Conservation (phyloP, 495 filamentous ascomycete genomes). For the Aspergillus biplanus region DNA sequence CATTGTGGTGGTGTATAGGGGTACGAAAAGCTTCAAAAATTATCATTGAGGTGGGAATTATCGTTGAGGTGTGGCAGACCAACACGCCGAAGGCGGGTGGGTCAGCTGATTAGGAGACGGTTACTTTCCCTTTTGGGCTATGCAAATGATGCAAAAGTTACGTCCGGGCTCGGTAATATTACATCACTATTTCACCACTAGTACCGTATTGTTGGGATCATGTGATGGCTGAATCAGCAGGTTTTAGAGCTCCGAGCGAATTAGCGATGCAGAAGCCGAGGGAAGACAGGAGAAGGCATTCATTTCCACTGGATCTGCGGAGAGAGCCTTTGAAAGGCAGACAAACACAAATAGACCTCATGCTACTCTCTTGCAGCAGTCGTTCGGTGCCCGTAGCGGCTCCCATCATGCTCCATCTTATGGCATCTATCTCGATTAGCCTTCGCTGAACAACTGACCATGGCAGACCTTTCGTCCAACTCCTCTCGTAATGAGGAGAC, state of each 20-base stretch:
- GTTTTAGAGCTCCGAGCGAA: not conserved
- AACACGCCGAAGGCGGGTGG: too few relatives aligned
- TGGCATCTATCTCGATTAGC: not conserved
- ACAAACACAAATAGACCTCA: not conserved
- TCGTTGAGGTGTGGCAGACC: too few relatives aligned
- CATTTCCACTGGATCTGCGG: not conserved
- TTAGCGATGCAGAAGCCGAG: not conserved
- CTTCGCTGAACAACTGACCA: not conserved
- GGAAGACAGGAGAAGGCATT: not conserved
- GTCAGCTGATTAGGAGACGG: too few relatives aligned
- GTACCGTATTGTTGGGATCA: not conserved
- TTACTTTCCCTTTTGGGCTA: too few relatives aligned
- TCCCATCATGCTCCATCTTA: not conserved
- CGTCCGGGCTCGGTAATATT: too few relatives aligned
- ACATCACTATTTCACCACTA: too few relatives aligned
- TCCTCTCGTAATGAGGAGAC: slow-evolving; percentile 1
- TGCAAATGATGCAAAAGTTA: too few relatives aligned
- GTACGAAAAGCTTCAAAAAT: too few relatives aligned
- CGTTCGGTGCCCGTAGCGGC: slow-evolving; percentile 15
- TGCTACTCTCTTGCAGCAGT: not conserved
- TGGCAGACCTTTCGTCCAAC: slow-evolving; percentile 9
- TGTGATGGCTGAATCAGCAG: not conserved
- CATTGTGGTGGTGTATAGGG: too few relatives aligned
- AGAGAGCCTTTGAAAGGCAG: not conserved
- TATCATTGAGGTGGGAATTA: too few relatives aligned